phyloP scores from a whole-genome alignment of 1,139 yeast species.

The Meyerozyma smithsonii region DNA sequence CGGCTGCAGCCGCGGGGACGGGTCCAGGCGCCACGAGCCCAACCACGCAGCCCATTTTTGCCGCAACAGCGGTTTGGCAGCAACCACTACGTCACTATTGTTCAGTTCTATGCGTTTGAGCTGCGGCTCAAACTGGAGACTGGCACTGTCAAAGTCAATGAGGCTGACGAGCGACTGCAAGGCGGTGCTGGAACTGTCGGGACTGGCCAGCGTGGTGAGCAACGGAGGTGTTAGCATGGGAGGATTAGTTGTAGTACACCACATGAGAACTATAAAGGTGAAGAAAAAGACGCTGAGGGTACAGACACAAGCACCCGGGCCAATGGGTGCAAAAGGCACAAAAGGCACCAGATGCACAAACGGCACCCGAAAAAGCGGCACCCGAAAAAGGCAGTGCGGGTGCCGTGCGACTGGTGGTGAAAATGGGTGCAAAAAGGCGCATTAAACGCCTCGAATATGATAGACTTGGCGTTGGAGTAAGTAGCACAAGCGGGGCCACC shows the following conservation, averaged over 20 bases:
- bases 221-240: no score
- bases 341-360: not conserved
- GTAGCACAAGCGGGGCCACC: no score
- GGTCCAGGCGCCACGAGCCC: not conserved
- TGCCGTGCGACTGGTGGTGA: no score
- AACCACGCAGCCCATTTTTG: not conserved
- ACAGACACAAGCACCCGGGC: no score
- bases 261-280: no score
- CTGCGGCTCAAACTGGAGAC: conserved; percentile 1
- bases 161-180: not conserved
- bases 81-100: not conserved
- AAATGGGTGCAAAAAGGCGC: not conserved
- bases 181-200: not conserved
- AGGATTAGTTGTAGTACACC: no score
- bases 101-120: not conserved
- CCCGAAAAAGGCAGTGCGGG: no score
- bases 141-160: not conserved
- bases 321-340: not conserved
- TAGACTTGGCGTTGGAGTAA: no score
- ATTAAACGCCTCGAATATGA: no score
- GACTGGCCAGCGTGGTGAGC: not conserved
- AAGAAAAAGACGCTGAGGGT: no score
- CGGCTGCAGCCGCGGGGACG: not conserved
- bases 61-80: not conserved
- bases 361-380: no score